A percentile compares a stretch with the other conserved stretches of the same genome.
Evolutionary conservation across 2,329 filamentous ascomycete genomes (phyloP).

Genomic region (Claviceps maximensis): DNA sequence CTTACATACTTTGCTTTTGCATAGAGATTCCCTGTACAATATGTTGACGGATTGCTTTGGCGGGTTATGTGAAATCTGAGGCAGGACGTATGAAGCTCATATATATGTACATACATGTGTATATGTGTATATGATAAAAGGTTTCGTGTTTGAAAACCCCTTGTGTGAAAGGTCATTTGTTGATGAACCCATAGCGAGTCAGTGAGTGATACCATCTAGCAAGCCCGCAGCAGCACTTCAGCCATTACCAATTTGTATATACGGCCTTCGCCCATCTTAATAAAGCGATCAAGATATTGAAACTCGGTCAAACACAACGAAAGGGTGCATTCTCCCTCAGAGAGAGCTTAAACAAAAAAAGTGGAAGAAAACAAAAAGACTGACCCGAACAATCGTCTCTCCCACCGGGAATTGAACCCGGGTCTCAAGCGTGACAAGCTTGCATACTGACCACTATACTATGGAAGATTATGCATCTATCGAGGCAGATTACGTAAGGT

Average conservation of each 20-base stretch:
- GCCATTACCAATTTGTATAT: no score
- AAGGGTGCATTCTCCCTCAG: no score
- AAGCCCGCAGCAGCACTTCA: no score
- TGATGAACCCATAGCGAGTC: no score
- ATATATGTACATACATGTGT: neutral
- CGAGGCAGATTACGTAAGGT: neutral
- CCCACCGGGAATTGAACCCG: conserved; percentile 4
- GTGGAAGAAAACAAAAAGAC: neutral
- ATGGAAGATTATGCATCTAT: neutral
- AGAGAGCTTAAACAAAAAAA: neutral
- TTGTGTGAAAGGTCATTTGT: neutral
- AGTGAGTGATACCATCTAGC: no score
- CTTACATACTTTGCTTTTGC: neutral
- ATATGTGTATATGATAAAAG: no score
- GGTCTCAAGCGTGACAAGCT: conserved; percentile 5
- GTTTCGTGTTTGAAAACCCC: no score
- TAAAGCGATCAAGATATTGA: no score
- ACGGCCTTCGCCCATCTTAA: no score
- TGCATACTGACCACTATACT: conserved; percentile 5
- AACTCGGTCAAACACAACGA: no score
- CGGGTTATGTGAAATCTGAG: neutral
- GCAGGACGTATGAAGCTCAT: neutral
- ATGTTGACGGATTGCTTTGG: neutral
- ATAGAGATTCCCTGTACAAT: neutral
- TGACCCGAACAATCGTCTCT: rapidly evolving